phyloP scores from a whole-genome alignment of 2,329 filamentous ascomycete genomes.

The Sporothrix globosa region DNA sequence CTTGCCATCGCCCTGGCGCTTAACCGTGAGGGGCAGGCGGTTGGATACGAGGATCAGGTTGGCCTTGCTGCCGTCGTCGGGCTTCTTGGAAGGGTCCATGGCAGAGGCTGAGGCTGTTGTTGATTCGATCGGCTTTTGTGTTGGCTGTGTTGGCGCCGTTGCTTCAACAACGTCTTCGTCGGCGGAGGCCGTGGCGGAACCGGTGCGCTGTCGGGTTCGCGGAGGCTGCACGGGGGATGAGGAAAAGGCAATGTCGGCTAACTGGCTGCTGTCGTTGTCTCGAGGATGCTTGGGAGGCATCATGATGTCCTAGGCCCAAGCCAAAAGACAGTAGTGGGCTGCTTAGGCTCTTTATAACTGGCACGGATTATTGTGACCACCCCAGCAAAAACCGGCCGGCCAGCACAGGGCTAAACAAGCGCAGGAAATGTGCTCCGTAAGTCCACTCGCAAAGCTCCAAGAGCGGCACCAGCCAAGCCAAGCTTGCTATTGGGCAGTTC shows the following conservation, averaged over 20 bases:
- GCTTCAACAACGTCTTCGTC: neutral
- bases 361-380: neutral
- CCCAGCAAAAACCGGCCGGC: neutral
- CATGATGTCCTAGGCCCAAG: conserved; percentile 11
- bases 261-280: neutral
- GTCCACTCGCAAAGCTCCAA: conserved; percentile 23
- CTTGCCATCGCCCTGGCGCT: conserved; percentile 85
- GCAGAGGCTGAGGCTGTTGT: neutral
- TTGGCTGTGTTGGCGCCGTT: neutral
- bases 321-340: neutral
- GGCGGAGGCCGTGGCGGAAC: neutral
- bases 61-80: conserved; percentile 33
- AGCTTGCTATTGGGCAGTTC: conserved; percentile 26
- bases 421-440: conserved; percentile 18
- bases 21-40: conserved; percentile 94
- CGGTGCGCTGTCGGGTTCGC: conserved; percentile 18
- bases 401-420: conserved; percentile 11
- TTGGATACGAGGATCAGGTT: conserved; percentile 74
- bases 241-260: neutral
- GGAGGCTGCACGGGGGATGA: neutral
- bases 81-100: conserved; percentile 28
- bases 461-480: conserved; percentile 22
- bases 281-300: conserved; percentile 16
- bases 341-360: conserved; percentile 31
- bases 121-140: neutral